Percentiles rank a stretch among this genome's conserved stretches.
phyloP scores from a whole-genome alignment of 306 rosid species.

The Gynostemma pentaphyllum region DNA sequence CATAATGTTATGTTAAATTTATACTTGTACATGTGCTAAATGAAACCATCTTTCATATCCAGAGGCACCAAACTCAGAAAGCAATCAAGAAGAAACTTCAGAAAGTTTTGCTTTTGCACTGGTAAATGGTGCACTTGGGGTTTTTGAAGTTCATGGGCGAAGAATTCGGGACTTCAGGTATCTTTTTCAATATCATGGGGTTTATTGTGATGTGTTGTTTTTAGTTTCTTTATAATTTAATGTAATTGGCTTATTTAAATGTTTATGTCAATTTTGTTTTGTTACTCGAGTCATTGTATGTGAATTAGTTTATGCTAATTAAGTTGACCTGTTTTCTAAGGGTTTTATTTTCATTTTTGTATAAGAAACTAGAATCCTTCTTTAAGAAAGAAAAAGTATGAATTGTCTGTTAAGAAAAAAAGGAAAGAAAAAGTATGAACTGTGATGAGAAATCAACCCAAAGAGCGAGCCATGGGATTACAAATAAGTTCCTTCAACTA shows the following conservation, averaged over 20 bases:
- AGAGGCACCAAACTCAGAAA: conserved; percentile 62
- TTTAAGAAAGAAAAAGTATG: no score
- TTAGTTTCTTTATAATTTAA: neutral
- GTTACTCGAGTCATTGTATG: neutral
- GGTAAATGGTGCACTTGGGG: conserved; percentile 94
- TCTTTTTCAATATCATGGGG: conserved; percentile 13
- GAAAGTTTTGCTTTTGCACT: conserved; percentile 97
- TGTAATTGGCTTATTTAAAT: neutral
- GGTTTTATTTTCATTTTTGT: neutral
- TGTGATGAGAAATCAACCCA: no score
- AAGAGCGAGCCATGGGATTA: no score
- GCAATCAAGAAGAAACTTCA: conserved; percentile 67
- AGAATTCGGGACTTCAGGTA: conserved; percentile 96
- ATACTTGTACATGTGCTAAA: conserved; percentile 14
- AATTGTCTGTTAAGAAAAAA: no score
- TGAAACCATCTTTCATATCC: conserved; percentile 19
- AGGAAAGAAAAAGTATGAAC: no score
- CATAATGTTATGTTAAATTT: conserved; percentile 9
- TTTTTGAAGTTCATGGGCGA: conserved; percentile 92
- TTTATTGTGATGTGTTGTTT: neutral
- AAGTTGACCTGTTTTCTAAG: neutral
- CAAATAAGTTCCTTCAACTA: no score
- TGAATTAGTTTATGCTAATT: neutral
- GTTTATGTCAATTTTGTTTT: neutral
- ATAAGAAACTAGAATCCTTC: no score